A percentile compares a stretch with the other conserved stretches of the same genome.
phyloP scores from a whole-genome alignment of 192 early-diverging fungal genomes.

The Piromyces finnis region DNA sequence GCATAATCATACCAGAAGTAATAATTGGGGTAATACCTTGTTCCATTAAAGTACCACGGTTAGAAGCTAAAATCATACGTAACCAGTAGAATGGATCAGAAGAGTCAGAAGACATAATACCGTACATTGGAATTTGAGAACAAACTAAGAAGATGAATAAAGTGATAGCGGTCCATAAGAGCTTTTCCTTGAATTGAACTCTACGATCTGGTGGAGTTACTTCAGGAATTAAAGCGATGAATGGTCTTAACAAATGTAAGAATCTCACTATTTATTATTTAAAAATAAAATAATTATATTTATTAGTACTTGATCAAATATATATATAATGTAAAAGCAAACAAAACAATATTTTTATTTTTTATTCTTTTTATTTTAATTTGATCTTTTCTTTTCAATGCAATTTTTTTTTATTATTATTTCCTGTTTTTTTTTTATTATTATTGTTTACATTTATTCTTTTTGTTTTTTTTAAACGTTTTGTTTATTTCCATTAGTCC shows the following conservation, averaged over 20 bases:
- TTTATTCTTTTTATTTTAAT: no score
- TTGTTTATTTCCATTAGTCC: no score
- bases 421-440: no score
- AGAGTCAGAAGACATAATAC: conserved; percentile 99
- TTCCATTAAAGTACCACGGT: conserved; percentile 99
- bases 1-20: conserved; percentile 99
- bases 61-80: conserved; percentile 98
- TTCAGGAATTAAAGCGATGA: conserved; percentile 96
- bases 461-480: no score
- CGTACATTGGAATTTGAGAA: conserved; percentile 98
- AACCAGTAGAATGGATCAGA: conserved; percentile 98
- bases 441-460: no score
- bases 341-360: no score
- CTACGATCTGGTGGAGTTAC: conserved; percentile 92
- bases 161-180: conserved; percentile 98
- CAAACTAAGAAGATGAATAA: conserved; percentile 98
- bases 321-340: no score
- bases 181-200: conserved; percentile 95
- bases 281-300: no score
- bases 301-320: no score
- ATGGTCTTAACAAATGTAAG: conserved; percentile 89
- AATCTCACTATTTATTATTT: conserved; percentile 53
- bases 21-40: conserved; percentile 99
- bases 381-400: no score
- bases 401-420: no score